These are phyloP conservation scores for Hypoxylon cercidicola DNA, from an alignment of 495 filamentous ascomycete species.

Conservation along the genomic window DNA sequence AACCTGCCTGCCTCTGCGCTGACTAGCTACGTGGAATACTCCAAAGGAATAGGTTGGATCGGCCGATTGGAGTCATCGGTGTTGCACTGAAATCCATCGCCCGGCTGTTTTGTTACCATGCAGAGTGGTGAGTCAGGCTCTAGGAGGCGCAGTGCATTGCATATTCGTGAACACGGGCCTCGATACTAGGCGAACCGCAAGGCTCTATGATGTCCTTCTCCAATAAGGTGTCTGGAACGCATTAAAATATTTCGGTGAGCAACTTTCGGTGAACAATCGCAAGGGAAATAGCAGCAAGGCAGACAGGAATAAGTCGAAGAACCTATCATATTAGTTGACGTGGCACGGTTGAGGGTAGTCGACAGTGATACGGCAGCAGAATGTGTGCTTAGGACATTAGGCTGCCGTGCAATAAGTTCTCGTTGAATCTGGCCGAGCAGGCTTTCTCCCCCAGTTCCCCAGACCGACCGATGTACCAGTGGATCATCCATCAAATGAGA, in stretches of 20 bases:
- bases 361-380: slow-evolving; percentile 3
- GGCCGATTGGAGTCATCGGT: background rate
- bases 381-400: background rate
- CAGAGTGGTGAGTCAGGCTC: slow-evolving; percentile 14
- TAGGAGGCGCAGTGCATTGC: slow-evolving; percentile 31
- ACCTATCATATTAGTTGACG: background rate
- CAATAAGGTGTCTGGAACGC: slow-evolving; percentile 18
- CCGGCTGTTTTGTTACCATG: slow-evolving; percentile 17
- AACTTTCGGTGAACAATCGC: slow-evolving; percentile 15
- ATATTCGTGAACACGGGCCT: slow-evolving; percentile 3
- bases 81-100: slow-evolving; percentile 4
- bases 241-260: slow-evolving; percentile 23
- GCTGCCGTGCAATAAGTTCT: slow-evolving; percentile 7
- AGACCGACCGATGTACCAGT: slow-evolving; percentile 1
- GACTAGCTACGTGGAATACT: background rate
- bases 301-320: slow-evolving; percentile 1
- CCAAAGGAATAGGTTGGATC: slow-evolving; percentile 1
- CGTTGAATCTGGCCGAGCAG: background rate
- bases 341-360: background rate
- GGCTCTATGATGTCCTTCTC: slow-evolving; percentile 19
- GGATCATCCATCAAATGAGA: slow-evolving; percentile 8
- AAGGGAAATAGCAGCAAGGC: slow-evolving; percentile 3
- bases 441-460: slow-evolving; percentile 4
- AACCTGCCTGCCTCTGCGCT: background rate
- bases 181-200: slow-evolving; percentile 26